These are phyloP conservation scores for Tylopilus cervinicoccineus DNA, from an alignment of 768 basidiomycete species.

Conservation along the genomic window DNA sequence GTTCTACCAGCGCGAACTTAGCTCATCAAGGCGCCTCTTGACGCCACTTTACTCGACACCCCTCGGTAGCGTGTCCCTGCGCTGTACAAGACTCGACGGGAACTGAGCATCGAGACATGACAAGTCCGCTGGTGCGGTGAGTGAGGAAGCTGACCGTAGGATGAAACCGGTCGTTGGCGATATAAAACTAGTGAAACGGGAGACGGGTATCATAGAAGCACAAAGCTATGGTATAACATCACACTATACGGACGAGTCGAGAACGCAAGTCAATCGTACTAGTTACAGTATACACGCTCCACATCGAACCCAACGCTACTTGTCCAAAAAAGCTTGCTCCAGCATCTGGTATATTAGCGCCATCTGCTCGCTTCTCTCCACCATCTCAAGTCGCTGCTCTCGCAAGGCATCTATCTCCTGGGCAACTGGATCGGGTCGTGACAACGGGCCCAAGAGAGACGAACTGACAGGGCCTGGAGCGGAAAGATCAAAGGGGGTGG, in stretches of 20 bases:
- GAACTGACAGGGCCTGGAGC: slow-evolving; percentile 32
- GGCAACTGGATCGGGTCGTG: slow-evolving; percentile 50
- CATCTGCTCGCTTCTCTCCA: slow-evolving; percentile 66
- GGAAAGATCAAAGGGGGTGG: slow-evolving; percentile 20
- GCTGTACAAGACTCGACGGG: too few relatives aligned
- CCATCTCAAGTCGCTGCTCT: slow-evolving; percentile 82
- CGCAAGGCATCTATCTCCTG: slow-evolving; percentile 74
- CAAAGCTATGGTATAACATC: neutral
- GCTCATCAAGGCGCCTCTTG: too few relatives aligned
- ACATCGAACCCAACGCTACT: slow-evolving; percentile 6
- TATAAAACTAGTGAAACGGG: neutral
- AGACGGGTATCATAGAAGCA: neutral
- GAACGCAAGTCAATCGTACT: neutral
- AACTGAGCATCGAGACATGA: too few relatives aligned
- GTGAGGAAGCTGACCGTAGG: too few relatives aligned
- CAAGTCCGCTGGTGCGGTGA: too few relatives aligned
- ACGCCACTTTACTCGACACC: too few relatives aligned
- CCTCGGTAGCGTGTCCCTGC: too few relatives aligned
- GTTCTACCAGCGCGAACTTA: too few relatives aligned
- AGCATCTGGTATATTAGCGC: slow-evolving; percentile 62
- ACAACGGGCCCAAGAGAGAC: slow-evolving; percentile 59
- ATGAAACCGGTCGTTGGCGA: too few relatives aligned
- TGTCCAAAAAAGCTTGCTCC: slow-evolving; percentile 20
- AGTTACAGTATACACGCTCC: too few relatives aligned
- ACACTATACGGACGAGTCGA: neutral